Percentiles rank a stretch among this genome's conserved stretches.
Conservation (phyloP, 352 stramenopile species). For the Globisporangium spiculum region DNA sequence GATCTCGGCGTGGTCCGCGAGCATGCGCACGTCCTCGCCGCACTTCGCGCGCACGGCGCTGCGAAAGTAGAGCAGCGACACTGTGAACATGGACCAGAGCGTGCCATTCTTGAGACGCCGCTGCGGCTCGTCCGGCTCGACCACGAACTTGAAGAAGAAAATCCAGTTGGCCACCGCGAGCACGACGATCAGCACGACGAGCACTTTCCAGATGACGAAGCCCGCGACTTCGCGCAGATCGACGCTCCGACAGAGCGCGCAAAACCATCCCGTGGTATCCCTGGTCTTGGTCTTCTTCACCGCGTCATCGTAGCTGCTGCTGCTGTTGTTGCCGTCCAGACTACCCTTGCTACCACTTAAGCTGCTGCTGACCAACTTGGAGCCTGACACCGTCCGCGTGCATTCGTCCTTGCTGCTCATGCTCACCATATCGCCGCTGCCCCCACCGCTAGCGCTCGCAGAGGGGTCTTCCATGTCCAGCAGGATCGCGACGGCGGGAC, state of each 20-base stretch:
- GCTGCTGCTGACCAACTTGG: neutral
- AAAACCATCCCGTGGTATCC: conserved; percentile 11
- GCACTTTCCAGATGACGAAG: conserved; percentile 39
- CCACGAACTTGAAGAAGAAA: conserved; percentile 66
- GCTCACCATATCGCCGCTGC: neutral
- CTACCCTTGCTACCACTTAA: neutral
- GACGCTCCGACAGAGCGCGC: conserved; percentile 27
- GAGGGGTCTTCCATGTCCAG: conserved; percentile 1
- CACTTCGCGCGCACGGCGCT: conserved; percentile 31
- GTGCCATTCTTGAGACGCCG: conserved; percentile 13
- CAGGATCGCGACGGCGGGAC: conserved; percentile 30
- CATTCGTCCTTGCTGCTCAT: conserved; percentile 4
- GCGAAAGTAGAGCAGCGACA: conserved; percentile 44
- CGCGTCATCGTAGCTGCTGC: neutral
- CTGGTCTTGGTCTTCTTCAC: conserved; percentile 2
- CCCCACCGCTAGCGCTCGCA: neutral
- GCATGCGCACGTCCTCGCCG: conserved; percentile 9
- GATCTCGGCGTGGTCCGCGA: conserved; percentile 61
- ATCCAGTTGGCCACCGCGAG: conserved; percentile 53
- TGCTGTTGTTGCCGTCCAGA: neutral
- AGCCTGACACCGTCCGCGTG: conserved; percentile 1
- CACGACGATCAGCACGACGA: conserved; percentile 42
- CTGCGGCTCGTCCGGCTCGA: conserved; percentile 44
- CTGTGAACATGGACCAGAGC: conserved; percentile 47
- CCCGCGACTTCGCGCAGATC: conserved; percentile 38